A percentile compares a stretch with the other conserved stretches of the same genome.
These are phyloP conservation scores for Blastocystis sp. DNA, from an alignment of 352 stramenopile species.

Conservation along the genomic window DNA sequence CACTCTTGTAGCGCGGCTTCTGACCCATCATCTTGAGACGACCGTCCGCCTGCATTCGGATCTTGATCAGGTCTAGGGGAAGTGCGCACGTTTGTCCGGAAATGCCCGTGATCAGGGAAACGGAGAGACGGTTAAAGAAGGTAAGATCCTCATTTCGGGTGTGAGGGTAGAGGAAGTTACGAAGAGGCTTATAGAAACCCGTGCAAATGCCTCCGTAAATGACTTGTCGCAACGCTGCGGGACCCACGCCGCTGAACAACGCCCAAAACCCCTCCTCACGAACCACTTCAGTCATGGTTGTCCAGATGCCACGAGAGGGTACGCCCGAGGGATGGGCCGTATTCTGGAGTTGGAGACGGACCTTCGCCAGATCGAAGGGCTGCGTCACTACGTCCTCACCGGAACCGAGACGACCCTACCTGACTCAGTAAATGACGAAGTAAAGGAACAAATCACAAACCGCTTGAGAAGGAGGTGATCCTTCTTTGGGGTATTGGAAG, in stretches of 20 bases:
- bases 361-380: constrained; percentile 37
- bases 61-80: constrained; percentile 18
- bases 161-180: background rate
- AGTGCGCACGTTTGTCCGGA: background rate
- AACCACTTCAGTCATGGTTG: background rate
- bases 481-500: background rate
- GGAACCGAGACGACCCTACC: background rate
- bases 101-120: background rate
- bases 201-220: constrained; percentile 54
- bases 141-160: background rate
- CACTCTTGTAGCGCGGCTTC: constrained; percentile 20
- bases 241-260: constrained; percentile 6
- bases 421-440: constrained; percentile 8
- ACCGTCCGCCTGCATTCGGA: constrained; percentile 41
- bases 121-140: background rate
- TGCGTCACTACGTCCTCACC: background rate
- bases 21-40: constrained; percentile 5
- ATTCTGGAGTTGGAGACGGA: constrained; percentile 17
- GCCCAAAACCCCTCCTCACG: constrained; percentile 30
- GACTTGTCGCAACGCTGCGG: constrained; percentile 22
- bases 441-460: constrained; percentile 9
- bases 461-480: constrained; percentile 7
- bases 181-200: constrained; percentile 28
- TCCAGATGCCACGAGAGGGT: constrained; percentile 10
- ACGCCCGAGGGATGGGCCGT: background rate